Evolutionary conservation across 805 yeast species (phyloP).

Genomic region (Teunomyces aglyptinius): DNA sequence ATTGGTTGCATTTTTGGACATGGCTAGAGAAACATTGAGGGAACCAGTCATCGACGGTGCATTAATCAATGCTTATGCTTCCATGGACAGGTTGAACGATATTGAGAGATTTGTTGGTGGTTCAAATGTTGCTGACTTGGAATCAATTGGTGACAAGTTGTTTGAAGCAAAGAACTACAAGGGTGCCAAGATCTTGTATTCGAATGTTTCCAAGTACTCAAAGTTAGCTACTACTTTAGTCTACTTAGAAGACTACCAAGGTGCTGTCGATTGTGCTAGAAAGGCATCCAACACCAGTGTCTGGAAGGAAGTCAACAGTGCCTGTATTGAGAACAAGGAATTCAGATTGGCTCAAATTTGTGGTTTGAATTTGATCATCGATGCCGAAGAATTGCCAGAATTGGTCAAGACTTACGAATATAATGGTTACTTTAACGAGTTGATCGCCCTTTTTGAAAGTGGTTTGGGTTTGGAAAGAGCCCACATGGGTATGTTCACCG

Average conservation of each 20-base stretch:
- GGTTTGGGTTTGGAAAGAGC: conserved; percentile 97
- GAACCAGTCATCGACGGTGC: conserved; percentile 95
- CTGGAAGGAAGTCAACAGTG: conserved; percentile 97
- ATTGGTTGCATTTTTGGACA: conserved; percentile 75
- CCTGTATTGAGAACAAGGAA: conserved; percentile 92
- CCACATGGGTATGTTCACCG: conserved; percentile 99
- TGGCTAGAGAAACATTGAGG: conserved; percentile 89
- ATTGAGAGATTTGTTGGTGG: conserved; percentile 82
- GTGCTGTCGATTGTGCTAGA: conserved; percentile 98
- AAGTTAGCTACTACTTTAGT: conserved; percentile 96
- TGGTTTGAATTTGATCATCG: conserved; percentile 94
- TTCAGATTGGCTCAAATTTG: conserved; percentile 97
- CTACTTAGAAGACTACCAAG: conserved; percentile 86
- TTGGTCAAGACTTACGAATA: conserved; percentile 83
- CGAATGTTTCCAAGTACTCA: conserved; percentile 88
- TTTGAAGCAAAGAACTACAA: conserved; percentile 78
- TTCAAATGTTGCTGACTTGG: conserved; percentile 90
- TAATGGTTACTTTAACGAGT: conserved; percentile 88
- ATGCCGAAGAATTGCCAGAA: conserved; percentile 94
- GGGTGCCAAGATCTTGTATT: conserved; percentile 87
- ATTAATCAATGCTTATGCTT: conserved; percentile 81
- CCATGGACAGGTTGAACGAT: conserved; percentile 68
- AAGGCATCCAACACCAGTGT: conserved; percentile 91
- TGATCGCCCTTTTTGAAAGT: conserved; percentile 89
- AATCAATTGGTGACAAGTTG: conserved; percentile 87